Conservation (phyloP, 805 yeast species). For the Candida sphagnicola region DNA sequence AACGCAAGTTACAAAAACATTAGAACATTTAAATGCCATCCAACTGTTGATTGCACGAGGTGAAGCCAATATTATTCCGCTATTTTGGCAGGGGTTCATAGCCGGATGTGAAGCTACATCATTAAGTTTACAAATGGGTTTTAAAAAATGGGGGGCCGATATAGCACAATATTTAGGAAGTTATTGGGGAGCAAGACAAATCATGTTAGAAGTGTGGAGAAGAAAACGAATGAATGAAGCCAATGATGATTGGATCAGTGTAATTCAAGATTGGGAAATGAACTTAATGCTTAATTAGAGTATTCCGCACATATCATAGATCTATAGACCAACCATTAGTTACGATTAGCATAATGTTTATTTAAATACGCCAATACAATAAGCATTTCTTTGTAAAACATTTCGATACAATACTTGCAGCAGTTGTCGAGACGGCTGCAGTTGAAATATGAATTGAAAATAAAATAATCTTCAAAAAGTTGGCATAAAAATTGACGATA, state of each 20-base stretch:
- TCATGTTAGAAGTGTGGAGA: constrained; percentile 83
- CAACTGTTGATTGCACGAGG: constrained; percentile 54
- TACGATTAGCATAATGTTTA: too few species aligned
- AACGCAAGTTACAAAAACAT: constrained; percentile 54
- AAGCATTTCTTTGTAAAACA: too few species aligned
- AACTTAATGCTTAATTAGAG: constrained; percentile 63
- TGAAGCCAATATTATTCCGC: constrained; percentile 62
- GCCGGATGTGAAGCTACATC: constrained; percentile 80
- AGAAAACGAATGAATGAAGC: constrained; percentile 57
- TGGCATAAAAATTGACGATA: too few species aligned
- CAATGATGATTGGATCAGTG: constrained; percentile 73
- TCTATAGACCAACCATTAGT: too few species aligned
- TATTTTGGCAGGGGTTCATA: constrained; percentile 86
- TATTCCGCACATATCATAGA: too few species aligned
- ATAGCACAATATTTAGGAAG: constrained; percentile 58
- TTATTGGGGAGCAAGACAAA: constrained; percentile 82
- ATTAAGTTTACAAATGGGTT: constrained; percentile 55
- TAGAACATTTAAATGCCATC: constrained; percentile 60
- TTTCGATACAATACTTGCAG: too few species aligned
- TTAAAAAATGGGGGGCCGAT: constrained; percentile 69
- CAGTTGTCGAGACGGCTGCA: too few species aligned
- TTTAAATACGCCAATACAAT: too few species aligned
- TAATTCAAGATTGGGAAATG: constrained; percentile 80
- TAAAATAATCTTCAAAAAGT: too few species aligned
- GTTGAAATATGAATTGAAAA: too few species aligned